phyloP scores from a whole-genome alignment of 495 filamentous ascomycete genomes.

The Penicillium salamii region DNA sequence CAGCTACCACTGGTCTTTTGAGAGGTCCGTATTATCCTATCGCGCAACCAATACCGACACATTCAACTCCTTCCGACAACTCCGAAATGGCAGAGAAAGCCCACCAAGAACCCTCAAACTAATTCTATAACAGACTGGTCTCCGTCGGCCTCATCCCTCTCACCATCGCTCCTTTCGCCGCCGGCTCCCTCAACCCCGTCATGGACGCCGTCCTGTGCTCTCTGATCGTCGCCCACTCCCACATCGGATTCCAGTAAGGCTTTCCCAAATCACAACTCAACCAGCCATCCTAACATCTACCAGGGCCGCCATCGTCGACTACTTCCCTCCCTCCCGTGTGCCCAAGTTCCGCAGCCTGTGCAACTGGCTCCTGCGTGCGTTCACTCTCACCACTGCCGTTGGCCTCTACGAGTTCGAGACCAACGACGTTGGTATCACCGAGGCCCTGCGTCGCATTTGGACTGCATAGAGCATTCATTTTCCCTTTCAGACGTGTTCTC shows the following conservation, averaged over 20 bases:
- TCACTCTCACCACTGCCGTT: slow-evolving; percentile 76
- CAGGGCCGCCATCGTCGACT: slow-evolving; percentile 81
- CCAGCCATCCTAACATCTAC: slow-evolving; percentile 12
- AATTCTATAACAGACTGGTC: slow-evolving; percentile 52
- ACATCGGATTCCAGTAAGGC: slow-evolving; percentile 85
- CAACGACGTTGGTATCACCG: slow-evolving; percentile 94
- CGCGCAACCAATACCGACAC: background rate
- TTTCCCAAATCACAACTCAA: background rate
- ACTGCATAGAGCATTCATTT: slow-evolving; percentile 50
- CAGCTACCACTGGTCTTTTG: slow-evolving; percentile 97
- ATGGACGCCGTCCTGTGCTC: slow-evolving; percentile 84
- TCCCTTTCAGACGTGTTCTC: slow-evolving; percentile 23
- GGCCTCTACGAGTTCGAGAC: slow-evolving; percentile 99
- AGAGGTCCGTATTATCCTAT: slow-evolving; percentile 56
- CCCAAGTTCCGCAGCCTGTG: slow-evolving; percentile 62
- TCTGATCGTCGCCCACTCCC: slow-evolving; percentile 82
- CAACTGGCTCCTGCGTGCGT: slow-evolving; percentile 74
- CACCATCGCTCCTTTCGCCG: slow-evolving; percentile 86
- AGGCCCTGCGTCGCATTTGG: slow-evolving; percentile 84
- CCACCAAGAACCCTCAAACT: slow-evolving; percentile 3
- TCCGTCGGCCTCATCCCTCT: slow-evolving; percentile 78
- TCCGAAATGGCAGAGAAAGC: background rate
- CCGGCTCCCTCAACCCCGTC: slow-evolving; percentile 83
- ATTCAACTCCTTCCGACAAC: background rate
- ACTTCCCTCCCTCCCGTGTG: slow-evolving; percentile 70